These are phyloP conservation scores for Colletotrichum orbiculare DNA, from an alignment of 2,329 filamentous ascomycete species.

Conservation along the genomic window DNA sequence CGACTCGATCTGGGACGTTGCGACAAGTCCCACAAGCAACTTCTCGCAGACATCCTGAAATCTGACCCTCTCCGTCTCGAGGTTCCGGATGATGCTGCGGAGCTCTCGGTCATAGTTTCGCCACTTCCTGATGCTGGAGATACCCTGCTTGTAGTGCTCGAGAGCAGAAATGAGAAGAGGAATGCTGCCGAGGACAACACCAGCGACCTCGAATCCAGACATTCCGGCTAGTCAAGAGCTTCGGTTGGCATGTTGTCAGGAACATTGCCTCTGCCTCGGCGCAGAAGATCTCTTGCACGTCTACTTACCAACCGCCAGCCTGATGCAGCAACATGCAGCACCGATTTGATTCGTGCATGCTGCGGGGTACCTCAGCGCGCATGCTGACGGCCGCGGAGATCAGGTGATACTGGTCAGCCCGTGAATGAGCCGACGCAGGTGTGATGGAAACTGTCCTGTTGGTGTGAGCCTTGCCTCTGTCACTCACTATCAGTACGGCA, in stretches of 20 bases:
- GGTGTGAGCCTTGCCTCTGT: no score
- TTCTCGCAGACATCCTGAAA: conserved; percentile 45
- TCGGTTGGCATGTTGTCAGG: neutral
- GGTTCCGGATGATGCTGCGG: conserved; percentile 37
- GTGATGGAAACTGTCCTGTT: no score
- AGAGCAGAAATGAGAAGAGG: conserved; percentile 37
- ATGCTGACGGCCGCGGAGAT: no score
- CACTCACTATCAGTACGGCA: no score
- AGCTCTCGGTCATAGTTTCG: conserved; percentile 40
- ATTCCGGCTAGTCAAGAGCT: conserved; percentile 19
- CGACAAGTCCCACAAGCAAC: conserved; percentile 42
- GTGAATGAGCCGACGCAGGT: no score
- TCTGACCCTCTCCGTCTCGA: conserved; percentile 42
- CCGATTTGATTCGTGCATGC: neutral
- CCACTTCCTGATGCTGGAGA: conserved; percentile 35
- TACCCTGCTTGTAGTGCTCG: conserved; percentile 39
- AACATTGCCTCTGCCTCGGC: neutral
- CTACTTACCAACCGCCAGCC: neutral
- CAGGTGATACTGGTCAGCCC: no score
- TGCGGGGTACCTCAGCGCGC: neutral
- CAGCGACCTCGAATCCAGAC: conserved; percentile 41
- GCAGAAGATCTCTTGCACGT: no score
- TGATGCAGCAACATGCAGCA: neutral
- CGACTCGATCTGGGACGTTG: conserved; percentile 38
- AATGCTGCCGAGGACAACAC: conserved; percentile 39